Evolutionary conservation across 768 basidiomycete genomes (phyloP).

Genomic region (Phylloporus sp.): DNA sequence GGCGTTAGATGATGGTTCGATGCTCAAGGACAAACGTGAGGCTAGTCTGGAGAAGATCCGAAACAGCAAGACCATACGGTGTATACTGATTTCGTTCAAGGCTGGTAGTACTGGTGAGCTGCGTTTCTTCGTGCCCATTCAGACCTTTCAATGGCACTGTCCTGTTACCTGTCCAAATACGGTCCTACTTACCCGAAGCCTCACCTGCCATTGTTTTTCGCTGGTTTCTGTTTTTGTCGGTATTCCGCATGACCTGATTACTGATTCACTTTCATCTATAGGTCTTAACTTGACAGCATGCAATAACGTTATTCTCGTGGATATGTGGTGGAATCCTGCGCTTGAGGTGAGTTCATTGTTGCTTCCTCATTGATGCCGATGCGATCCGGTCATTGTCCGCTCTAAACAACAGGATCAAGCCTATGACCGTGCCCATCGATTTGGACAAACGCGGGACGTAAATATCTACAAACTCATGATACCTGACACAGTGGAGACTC

Average conservation of each 20-base stretch:
- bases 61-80: conserved; percentile 49
- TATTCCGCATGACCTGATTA: neutral
- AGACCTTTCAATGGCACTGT: neutral
- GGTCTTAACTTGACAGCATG: conserved; percentile 90
- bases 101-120: conserved; percentile 84
- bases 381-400: no score
- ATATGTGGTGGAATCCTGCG: conserved; percentile 95
- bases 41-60: conserved; percentile 71
- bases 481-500: conserved; percentile 80
- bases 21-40: conserved; percentile 75
- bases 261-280: conserved; percentile 25
- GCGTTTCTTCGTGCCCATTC: neutral
- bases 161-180: neutral
- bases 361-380: conserved; percentile 3
- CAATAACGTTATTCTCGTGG: conserved; percentile 90
- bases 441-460: conserved; percentile 84
- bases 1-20: conserved; percentile 78
- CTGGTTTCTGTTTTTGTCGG: neutral
- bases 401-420: conserved; percentile 73
- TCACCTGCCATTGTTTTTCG: neutral
- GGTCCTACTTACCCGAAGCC: neutral
- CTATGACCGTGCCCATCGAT: conserved; percentile 86
- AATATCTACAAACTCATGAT: conserved; percentile 89
- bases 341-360: conserved; percentile 53
- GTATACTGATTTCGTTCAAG: conserved; percentile 96